These are phyloP conservation scores for Cetraspora pellucida DNA, from an alignment of 192 early-diverging fungal species.

Conservation along the genomic window DNA sequence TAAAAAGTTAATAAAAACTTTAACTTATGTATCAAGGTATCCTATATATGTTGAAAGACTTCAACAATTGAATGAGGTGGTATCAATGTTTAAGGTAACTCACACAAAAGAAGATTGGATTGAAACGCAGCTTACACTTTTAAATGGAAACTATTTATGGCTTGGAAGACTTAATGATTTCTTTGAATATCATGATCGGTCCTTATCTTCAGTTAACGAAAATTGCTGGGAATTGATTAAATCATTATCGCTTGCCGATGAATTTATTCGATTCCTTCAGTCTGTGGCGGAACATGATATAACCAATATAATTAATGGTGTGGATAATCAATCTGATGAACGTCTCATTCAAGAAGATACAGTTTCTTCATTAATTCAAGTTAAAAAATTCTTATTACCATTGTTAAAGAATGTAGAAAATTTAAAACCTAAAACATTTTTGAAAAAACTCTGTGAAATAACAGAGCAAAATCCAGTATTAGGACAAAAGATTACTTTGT, in stretches of 20 bases:
- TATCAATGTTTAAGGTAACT: background rate
- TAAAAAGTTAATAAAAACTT: no score
- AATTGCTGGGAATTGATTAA: background rate
- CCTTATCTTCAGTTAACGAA: background rate
- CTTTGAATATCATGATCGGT: background rate
- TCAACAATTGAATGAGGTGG: background rate
- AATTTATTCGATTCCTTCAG: no score
- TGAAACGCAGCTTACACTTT: background rate
- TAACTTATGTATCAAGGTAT: no score
- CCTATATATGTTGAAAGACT: no score
- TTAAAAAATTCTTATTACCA: no score
- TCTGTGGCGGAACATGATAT: no score
- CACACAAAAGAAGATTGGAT: background rate
- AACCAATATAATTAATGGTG: no score
- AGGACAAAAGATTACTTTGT: background rate
- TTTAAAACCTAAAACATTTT: background rate
- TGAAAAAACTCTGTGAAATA: background rate
- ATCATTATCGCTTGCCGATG: background rate
- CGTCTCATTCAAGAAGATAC: no score
- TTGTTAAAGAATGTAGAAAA: no score
- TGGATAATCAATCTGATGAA: no score
- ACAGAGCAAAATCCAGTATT: slow-evolving; percentile 6
- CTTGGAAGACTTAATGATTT: background rate
- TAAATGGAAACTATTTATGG: background rate
- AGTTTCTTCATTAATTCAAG: no score